Evolutionary conservation across 2,329 filamentous ascomycete genomes (phyloP).

Genomic region (Truncatella angustata): DNA sequence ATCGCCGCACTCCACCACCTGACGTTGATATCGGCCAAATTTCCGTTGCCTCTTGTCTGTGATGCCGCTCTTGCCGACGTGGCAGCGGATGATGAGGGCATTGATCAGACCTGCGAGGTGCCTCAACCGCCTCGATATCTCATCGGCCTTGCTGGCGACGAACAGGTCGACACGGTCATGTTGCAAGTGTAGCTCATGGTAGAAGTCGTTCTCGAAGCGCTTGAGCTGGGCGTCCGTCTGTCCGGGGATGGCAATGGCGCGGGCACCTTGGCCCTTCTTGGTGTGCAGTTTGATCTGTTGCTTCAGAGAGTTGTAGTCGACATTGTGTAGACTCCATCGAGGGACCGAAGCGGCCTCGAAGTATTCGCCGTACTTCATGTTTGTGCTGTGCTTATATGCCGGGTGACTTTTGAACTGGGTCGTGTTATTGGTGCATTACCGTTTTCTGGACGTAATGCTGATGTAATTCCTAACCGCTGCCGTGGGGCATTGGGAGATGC

Average conservation of each 20-base stretch:
- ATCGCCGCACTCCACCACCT: constrained; percentile 59
- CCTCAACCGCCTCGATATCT: constrained; percentile 65
- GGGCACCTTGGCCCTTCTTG: constrained; percentile 65
- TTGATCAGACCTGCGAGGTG: constrained; percentile 48
- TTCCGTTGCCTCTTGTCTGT: constrained; percentile 48
- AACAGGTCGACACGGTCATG: constrained; percentile 78
- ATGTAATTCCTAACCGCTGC: no score
- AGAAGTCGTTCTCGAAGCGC: constrained; percentile 71
- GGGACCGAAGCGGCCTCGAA: constrained; percentile 75
- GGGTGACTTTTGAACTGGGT: no score
- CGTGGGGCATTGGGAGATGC: no score
- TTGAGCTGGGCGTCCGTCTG: constrained; percentile 57
- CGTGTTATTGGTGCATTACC: not conserved
- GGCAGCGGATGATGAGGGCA: constrained; percentile 44
- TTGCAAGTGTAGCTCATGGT: constrained; percentile 67
- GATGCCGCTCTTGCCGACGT: constrained; percentile 28
- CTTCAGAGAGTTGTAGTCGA: constrained; percentile 87
- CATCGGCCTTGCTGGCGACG: constrained; percentile 75
- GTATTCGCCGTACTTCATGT: constrained; percentile 76
- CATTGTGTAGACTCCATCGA: constrained; percentile 80
- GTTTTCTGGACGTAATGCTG: not conserved
- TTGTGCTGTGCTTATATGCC: no score
- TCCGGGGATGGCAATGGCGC: constrained; percentile 71
- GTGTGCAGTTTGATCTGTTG: constrained; percentile 80
- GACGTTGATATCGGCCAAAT: constrained; percentile 52